Conservation (phyloP, 2,329 filamentous ascomycete genomes). For the Cercospora canescens region DNA sequence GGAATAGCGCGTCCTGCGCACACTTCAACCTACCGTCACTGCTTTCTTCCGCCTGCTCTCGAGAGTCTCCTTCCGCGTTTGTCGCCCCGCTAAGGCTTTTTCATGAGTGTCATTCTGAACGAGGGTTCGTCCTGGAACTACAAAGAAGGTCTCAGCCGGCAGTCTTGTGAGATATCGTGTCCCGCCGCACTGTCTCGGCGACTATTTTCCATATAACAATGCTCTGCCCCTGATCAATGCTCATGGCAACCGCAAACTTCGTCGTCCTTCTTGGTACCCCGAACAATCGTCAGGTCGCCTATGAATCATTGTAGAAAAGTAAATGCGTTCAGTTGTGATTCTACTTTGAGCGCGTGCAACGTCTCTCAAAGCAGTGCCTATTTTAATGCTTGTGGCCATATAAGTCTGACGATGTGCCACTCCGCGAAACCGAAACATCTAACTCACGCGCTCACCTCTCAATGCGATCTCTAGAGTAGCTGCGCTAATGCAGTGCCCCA, state of each 20-base stretch:
- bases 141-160: too few species aligned
- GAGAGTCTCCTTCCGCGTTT: too few species aligned
- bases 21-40: too few species aligned
- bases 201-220: conserved; percentile 6
- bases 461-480: background rate
- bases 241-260: conserved; percentile 9
- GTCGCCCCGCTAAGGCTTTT: too few species aligned
- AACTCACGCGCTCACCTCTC: background rate
- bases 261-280: background rate
- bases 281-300: background rate
- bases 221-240: conserved; percentile 5
- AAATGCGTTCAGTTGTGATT: background rate
- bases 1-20: too few species aligned
- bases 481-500: background rate
- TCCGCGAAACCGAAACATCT: background rate
- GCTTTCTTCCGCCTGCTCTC: too few species aligned
- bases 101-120: too few species aligned
- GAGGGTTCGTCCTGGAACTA: too few species aligned
- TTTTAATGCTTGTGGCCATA: too few species aligned
- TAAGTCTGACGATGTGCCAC: background rate
- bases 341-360: background rate
- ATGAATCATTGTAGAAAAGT: too few species aligned
- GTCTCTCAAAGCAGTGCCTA: background rate
- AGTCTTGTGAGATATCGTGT: too few species aligned
- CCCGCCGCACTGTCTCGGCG: background rate